These are phyloP conservation scores for Chaetomium strumarium DNA, from an alignment of 2,329 filamentous ascomycete species.

Conservation along the genomic window DNA sequence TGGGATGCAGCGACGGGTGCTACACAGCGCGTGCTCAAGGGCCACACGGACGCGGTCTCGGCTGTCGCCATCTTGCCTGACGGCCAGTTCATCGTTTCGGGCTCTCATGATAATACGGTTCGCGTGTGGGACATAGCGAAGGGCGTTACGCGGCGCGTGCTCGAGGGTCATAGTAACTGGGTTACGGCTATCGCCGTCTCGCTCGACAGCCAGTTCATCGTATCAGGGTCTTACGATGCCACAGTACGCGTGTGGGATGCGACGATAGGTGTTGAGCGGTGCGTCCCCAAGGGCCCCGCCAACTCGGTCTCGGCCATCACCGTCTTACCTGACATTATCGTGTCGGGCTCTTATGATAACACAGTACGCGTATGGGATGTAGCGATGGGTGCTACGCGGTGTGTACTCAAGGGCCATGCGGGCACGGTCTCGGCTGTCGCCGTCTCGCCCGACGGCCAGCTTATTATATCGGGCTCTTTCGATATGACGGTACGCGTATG, in stretches of 20 bases:
- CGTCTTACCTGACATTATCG: background rate
- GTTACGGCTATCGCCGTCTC: too few species aligned
- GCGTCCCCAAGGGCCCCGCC: background rate
- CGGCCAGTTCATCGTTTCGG: background rate
- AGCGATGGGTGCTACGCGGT: background rate
- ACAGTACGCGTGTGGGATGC: constrained; percentile 6
- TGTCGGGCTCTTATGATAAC: background rate
- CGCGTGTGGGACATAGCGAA: too few species aligned
- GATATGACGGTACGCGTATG: too few species aligned
- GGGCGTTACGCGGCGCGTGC: too few species aligned
- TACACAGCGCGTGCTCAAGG: background rate
- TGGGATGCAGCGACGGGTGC: background rate
- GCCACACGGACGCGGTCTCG: background rate
- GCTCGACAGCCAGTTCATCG: background rate
- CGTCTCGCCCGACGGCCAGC: constrained; percentile 1
- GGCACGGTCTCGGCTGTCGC: background rate
- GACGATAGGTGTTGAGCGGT: background rate
- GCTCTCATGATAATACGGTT: background rate
- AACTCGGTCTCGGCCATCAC: background rate
- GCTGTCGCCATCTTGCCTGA: constrained; percentile 5
- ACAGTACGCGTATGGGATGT: background rate
- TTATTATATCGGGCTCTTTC: background rate
- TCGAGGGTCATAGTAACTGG: too few species aligned
- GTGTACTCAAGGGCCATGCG: background rate
- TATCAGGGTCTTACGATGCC: background rate